These are phyloP conservation scores for Diaporthe sp. DNA, from an alignment of 2,329 filamentous ascomycete species.

Conservation along the genomic window DNA sequence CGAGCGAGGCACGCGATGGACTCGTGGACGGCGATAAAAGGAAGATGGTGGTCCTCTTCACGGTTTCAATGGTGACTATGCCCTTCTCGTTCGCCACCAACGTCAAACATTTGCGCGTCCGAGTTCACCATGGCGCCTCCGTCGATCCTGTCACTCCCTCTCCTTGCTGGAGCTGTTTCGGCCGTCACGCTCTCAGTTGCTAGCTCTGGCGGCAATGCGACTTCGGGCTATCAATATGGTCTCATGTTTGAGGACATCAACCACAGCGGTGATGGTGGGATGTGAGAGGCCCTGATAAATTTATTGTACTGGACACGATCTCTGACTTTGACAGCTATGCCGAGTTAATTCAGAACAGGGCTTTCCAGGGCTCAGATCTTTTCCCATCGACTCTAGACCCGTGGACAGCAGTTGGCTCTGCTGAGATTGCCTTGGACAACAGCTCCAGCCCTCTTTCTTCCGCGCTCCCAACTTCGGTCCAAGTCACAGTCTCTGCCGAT, in stretches of 20 bases:
- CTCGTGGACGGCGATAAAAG: neutral
- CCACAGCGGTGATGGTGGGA: conserved; percentile 79
- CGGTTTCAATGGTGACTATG: neutral
- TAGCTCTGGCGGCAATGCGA: conserved; percentile 53
- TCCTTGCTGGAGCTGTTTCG: conserved; percentile 36
- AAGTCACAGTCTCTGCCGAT: conserved; percentile 49
- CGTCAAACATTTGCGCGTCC: neutral
- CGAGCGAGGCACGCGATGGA: neutral
- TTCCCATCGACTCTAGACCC: conserved; percentile 60
- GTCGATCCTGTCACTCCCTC: conserved; percentile 34
- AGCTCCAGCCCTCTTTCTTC: conserved; percentile 63
- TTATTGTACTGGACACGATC: too few species aligned
- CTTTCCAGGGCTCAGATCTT: conserved; percentile 70
- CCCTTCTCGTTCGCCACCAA: neutral
- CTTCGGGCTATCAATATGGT: conserved; percentile 56
- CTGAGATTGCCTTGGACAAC: conserved; percentile 62
- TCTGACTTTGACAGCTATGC: conserved; percentile 62
- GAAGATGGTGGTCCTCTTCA: conserved; percentile 3
- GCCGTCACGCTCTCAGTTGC: conserved; percentile 43
- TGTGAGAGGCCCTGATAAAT: conserved; percentile 49
- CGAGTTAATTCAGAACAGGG: conserved; percentile 78
- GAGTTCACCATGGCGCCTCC: conserved; percentile 30
- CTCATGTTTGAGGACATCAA: conserved; percentile 70
- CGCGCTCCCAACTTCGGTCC: conserved; percentile 66
- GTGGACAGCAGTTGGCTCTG: conserved; percentile 60